Base-by-base conservation (phyloP, 805 yeast species). In the Zygoascus bituminiphila region DNA sequence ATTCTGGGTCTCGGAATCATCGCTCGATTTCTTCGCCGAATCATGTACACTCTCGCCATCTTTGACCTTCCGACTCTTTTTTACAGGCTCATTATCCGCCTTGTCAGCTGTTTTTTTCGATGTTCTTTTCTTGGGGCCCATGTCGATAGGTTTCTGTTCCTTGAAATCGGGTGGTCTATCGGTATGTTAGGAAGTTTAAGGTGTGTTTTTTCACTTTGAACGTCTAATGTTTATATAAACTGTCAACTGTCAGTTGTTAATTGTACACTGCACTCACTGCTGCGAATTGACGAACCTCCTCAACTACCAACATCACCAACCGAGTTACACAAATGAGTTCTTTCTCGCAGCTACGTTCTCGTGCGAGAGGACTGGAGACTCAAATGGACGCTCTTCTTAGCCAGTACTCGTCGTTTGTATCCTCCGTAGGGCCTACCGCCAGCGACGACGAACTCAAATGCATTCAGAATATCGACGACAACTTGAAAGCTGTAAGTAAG, bases 321-420 rank as follows among this genome's bases (percentile, higher is more conserved):
- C n/a, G n/a, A n/a, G n/a, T n/a, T n/a, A n/a, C n/a, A n/a, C n/a
- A n/a, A n/a, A 56, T 53, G 57, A 66, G 76, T 8, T 67, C 85
- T 2, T 85, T 84, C 62, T 72, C 78, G 15, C 86, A 86, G 43
- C 72, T 79, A 12, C 73, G 95, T 61, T 70, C 84, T 24, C 84
- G 82, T 58, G 79, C 82, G 0, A 70, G 88, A 31, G 72, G 79
- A 6, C 66, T 82, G 44, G 96, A 91, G 63, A 77, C 81, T 45
- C 84, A 82, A 59, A 74, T 91, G 2, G 78, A 78, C 45, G 57
- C 70, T 1, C 67, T 75, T 21, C 66, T 83, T 23, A 67, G 79
- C 2, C 69, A 69, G 26, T 80, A 73, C 57, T 77, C 86, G 5
- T 67, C 76, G 4, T 77, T 73, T 61, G 77, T 80, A 14, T 73